Evolutionary conservation across 208 protist species (phyloP).

Genomic region (Trypanosoma conorhini): DNA sequence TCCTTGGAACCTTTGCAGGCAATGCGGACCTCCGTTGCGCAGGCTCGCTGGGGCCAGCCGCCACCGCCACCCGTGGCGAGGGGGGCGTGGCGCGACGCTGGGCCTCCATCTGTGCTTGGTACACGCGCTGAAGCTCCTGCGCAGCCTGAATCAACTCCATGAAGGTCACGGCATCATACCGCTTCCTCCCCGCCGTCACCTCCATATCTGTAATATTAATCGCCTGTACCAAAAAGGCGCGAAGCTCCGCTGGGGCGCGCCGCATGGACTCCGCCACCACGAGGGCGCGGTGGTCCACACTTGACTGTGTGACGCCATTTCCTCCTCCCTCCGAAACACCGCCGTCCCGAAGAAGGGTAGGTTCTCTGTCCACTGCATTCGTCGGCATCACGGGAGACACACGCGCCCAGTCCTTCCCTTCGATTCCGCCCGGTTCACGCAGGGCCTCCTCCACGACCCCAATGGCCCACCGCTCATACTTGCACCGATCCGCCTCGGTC

Average conservation of each 20-base stretch:
- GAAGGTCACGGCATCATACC: conserved; percentile 62
- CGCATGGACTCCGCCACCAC: conserved; percentile 52
- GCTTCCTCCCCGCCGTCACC: conserved; percentile 43
- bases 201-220: conserved; percentile 70
- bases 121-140: conserved; percentile 39
- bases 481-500: conserved; percentile 34
- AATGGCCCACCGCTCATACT: conserved; percentile 75
- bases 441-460: conserved; percentile 53
- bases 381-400: conserved; percentile 68
- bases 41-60: not conserved
- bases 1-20: not conserved
- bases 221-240: conserved; percentile 56
- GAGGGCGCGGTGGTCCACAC: conserved; percentile 22
- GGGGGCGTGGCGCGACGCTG: not conserved
- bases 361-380: conserved; percentile 37
- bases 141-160: conserved; percentile 70
- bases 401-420: conserved; percentile 46
- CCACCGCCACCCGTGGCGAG: not conserved
- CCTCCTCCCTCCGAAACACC: not conserved
- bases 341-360: conserved; percentile 24
- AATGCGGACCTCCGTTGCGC: not conserved
- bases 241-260: conserved; percentile 50
- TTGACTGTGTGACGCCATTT: not conserved
- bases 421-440: conserved; percentile 32
- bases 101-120: conserved; percentile 1